Evolutionary conservation across 306 rosid species (phyloP).

Genomic region (Crataegus laevigata): DNA sequence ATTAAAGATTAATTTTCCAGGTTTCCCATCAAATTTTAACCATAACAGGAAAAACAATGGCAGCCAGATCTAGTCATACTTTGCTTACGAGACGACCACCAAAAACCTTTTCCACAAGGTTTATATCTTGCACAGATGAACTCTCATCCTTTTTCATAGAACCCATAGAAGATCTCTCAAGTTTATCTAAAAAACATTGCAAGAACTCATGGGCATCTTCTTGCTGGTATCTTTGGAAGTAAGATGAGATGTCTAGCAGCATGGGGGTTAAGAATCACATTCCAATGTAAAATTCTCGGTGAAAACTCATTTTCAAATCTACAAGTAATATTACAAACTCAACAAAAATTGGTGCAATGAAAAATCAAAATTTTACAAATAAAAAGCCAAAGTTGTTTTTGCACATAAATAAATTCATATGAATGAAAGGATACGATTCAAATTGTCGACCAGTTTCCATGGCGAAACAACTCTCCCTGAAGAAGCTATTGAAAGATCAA

Average conservation of each 20-base stretch:
- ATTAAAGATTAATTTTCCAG: background rate
- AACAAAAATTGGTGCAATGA: background rate
- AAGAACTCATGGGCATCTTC: conserved; percentile 95
- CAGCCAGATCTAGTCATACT: conserved; percentile 30
- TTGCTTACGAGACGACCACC: conserved; percentile 78
- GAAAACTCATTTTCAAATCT: background rate
- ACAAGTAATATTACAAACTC: background rate
- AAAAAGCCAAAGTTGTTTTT: background rate
- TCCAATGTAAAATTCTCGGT: background rate
- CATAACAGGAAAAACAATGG: background rate
- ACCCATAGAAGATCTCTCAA: conserved; percentile 44
- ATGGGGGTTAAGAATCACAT: conserved; percentile 44
- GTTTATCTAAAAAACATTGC: conserved; percentile 75
- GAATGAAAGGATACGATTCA: conserved; percentile 65
- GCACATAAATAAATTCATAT: background rate
- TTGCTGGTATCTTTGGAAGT: conserved; percentile 58
- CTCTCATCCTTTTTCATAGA: conserved; percentile 17
- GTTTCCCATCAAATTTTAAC: background rate
- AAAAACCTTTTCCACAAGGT: conserved; percentile 61
- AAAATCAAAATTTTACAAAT: background rate
- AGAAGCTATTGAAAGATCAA: conserved; percentile 38
- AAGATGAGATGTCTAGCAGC: conserved; percentile 53
- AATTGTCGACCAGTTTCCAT: conserved; percentile 42
- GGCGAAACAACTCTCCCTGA: conserved; percentile 52
- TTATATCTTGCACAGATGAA: conserved; percentile 22